phyloP scores from a whole-genome alignment of 169 alveolate species.

The Plasmodium knowlesi region DNA sequence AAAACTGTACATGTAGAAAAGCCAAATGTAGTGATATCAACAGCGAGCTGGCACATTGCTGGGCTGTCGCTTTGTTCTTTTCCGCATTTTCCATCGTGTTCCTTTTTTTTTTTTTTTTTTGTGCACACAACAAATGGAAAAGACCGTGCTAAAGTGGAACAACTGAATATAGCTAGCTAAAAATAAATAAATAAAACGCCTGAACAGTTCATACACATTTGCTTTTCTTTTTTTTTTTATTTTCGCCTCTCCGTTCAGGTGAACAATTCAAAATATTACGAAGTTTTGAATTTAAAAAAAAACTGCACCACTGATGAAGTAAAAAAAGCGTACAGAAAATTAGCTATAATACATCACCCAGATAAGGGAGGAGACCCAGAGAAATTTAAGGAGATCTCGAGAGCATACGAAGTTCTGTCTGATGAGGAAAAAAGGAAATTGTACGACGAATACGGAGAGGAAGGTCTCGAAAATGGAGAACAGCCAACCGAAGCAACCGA shows the following conservation, averaged over 20 bases:
- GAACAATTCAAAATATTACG: slow-evolving; percentile 90
- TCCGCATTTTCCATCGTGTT: neutral
- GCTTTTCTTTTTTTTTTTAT: neutral
- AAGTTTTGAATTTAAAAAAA: slow-evolving; percentile 87
- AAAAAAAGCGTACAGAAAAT: slow-evolving; percentile 95
- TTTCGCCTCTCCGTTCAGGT: slow-evolving; percentile 45
- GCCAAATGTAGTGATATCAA: neutral
- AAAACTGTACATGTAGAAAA: neutral
- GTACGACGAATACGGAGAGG: slow-evolving; percentile 98
- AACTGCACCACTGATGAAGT: slow-evolving; percentile 92
- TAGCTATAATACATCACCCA: slow-evolving; percentile 97
- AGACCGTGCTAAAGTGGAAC: neutral
- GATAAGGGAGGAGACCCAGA: slow-evolving; percentile 99
- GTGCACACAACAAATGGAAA: neutral
- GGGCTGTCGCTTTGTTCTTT: neutral
- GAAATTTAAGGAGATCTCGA: slow-evolving; percentile 95
- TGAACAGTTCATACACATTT: slow-evolving; percentile 4
- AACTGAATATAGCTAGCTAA: neutral
- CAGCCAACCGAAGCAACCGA: slow-evolving; percentile 88
- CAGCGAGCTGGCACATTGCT: neutral
- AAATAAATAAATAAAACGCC: neutral
- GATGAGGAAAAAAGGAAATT: slow-evolving; percentile 97
- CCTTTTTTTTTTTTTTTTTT: neutral
- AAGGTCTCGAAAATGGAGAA: slow-evolving; percentile 95
- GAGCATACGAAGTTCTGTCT: slow-evolving; percentile 97